Evolutionary conservation across 257 asterid genomes (phyloP), one percentile per base, ranked within the genome.

Genomic region (Solanum dulcamara): DNA sequence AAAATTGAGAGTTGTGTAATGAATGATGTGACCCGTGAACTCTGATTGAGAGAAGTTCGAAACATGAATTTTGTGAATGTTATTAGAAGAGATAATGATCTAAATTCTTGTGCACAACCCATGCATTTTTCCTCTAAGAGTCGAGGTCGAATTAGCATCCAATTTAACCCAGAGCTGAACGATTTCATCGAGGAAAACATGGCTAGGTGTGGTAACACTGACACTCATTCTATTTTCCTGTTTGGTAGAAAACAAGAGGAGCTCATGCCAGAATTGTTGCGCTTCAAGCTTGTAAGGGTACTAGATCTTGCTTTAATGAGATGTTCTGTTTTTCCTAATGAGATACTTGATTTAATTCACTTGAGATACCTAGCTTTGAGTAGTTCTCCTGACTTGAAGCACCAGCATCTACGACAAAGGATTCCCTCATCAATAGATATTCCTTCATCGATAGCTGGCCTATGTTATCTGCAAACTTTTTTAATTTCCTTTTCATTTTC

Each of bases 41-140:
- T 86, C 22, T 88, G 89, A 77, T 37, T 67, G 75, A 67, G 9
- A 59, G 46, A 68, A 68, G 77, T 46, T 68, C 28, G 15, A 8
- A 68, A 68, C 15, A 1, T 33, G 10, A 33, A 80, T 7, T 66
- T 86, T 32, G 40, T 68, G 50, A 20, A 22, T 60, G 75, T 30
- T 33, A 2, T 57, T 15, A 50, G 1, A 50, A 17, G 22, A 50
- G 15, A 50, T 22, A 50, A 50, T 18, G 60, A 42, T n/a, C 13
- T 26, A 57, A 66, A 46, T 28, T 12, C 30, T 10, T 10, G 20
- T 13, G 26, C 0, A 53, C 66, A 28, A 32, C 2, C 33, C 62
- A 15, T 35, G 6, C 0, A 20, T 24, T n/a, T 24, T 13, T 22
- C 33, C 55, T 30, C 3, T 0, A 7, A 67, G 42, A 10, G 30